These are phyloP conservation scores for Pseudovirgaria hyperparasitica DNA, from an alignment of 2,329 filamentous ascomycete species.

Conservation along the genomic window DNA sequence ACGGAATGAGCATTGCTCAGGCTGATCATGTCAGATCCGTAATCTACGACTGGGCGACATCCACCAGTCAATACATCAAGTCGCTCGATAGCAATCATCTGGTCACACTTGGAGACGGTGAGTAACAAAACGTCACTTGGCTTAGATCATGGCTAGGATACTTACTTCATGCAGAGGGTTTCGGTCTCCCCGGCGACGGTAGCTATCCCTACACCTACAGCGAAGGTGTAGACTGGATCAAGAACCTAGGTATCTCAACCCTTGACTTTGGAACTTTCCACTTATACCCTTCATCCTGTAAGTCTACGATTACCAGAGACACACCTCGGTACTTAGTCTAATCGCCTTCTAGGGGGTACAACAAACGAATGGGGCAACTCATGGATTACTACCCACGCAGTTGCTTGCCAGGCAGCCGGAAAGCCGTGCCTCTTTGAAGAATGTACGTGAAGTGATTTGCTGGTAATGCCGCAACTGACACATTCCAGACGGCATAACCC, in stretches of 20 bases:
- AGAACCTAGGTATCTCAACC: constrained; percentile 38
- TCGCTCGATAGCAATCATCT: constrained; percentile 47
- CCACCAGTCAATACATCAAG: constrained; percentile 50
- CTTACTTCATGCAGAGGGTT: no score
- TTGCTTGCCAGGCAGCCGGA: constrained; percentile 20
- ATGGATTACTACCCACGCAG: constrained; percentile 36
- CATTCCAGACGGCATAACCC: constrained; percentile 19
- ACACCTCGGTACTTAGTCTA: no score
- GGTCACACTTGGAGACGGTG: constrained; percentile 51
- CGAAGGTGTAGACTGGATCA: constrained; percentile 41
- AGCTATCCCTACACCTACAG: constrained; percentile 37
- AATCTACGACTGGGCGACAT: constrained; percentile 46
- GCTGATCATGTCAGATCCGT: constrained; percentile 31
- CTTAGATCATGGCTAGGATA: no score
- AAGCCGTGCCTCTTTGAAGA: constrained; percentile 30
- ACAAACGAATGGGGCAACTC: constrained; percentile 26
- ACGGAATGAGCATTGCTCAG: no score
- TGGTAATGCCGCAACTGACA: no score
- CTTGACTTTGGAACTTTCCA: constrained; percentile 46
- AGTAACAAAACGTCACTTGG: no score
- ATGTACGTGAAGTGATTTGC: no score
- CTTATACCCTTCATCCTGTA: constrained; percentile 36
- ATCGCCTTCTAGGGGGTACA: constrained; percentile 15
- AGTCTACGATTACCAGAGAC: constrained; percentile 4
- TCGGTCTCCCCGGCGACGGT: constrained; percentile 32